Percentiles rank a stretch among this genome's conserved stretches.
Evolutionary conservation across 805 yeast species (phyloP).

Genomic region (Kodamaea kaohsiungensis): DNA sequence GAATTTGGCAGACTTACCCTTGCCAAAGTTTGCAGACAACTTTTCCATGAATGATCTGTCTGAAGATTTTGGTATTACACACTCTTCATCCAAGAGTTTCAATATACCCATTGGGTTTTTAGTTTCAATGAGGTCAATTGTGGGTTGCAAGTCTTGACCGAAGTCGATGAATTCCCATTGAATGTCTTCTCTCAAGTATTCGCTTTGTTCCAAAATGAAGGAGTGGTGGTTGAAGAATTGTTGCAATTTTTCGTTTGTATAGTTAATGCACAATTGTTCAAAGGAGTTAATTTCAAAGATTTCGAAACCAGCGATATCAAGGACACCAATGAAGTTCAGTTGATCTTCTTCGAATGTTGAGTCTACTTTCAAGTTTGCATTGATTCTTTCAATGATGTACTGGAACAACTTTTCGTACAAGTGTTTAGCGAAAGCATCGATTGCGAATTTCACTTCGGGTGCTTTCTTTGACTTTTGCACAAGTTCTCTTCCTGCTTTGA

Average conservation of each 20-base stretch:
- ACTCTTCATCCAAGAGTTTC: conserved; percentile 89
- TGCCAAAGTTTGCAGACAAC: conserved; percentile 64
- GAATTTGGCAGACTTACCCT: conserved; percentile 49
- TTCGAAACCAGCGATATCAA: conserved; percentile 65
- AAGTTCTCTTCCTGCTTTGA: conserved; percentile 87
- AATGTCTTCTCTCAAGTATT: conserved; percentile 57
- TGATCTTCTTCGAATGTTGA: conserved; percentile 28
- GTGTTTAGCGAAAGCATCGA: conserved; percentile 87
- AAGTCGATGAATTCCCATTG: conserved; percentile 83
- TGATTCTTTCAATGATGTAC: conserved; percentile 72
- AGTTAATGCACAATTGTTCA: conserved; percentile 62
- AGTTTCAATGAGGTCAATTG: conserved; percentile 88
- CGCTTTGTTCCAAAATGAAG: conserved; percentile 61
- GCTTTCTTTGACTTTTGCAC: conserved; percentile 80
- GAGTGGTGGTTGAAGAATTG: conserved; percentile 65
- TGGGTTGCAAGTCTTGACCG: conserved; percentile 92
- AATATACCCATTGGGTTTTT: conserved; percentile 75
- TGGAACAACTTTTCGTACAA: conserved; percentile 84
- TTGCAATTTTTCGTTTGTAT: conserved; percentile 60
- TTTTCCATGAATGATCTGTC: conserved; percentile 84
- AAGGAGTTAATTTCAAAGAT: conserved; percentile 58
- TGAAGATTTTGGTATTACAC: conserved; percentile 88
- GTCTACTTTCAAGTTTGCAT: conserved; percentile 51
- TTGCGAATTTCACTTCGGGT: conserved; percentile 72
- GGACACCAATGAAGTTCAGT: conserved; percentile 51